Base-by-base conservation (phyloP, 352 stramenopile species). In the Pythium sukuiense region DNA sequence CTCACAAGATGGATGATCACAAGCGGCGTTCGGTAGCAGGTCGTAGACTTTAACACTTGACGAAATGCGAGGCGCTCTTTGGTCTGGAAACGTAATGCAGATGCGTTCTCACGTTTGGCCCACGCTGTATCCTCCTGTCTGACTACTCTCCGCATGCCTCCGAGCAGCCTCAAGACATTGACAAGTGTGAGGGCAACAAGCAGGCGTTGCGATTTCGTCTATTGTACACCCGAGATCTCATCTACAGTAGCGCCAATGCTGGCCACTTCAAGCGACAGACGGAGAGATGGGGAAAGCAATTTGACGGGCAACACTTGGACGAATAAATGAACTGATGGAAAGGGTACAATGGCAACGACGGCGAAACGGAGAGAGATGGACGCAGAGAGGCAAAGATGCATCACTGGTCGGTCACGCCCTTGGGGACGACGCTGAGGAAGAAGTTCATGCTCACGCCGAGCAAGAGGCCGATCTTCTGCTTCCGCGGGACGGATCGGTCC, bases 361-460 rank as follows among this genome's bases (percentile, higher is more conserved):
- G n/a, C 45, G 45, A 52, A 29, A 52, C 45, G 45, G 20, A 52
- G 45, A 52, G 20, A 52, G n/a, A 29, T 29, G 32, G 26, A 53
- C 14, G 37, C 37, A 29, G 7, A 33, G 13, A 6, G 45, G 30
- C 30, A 53, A 5, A 26, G 35, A 7, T 18, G 46, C 20, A 54
- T 68, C 61, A 76, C 64, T 84, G 79, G 52, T 92, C 81, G 2
- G 83, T 84, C 59, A 92, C 81, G 59, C 81, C 81, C 64, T 84
- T 85, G 26, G 85, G 85, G n/a, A 96, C 78, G 61, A 96, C 84
- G 70, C 85, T 96, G 58, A 96, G 73, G 67, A 96, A 91, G 70
- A 96, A 92, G 59, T 96, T 96, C 79, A 96, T 92, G 74, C 83
- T 92, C 48, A 96, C 87, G 56, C 87, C 87, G 32, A 94, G 76